Evolutionary conservation across 306 rosid genomes (phyloP).

Genomic region (Fragaria nilgerrensis): DNA sequence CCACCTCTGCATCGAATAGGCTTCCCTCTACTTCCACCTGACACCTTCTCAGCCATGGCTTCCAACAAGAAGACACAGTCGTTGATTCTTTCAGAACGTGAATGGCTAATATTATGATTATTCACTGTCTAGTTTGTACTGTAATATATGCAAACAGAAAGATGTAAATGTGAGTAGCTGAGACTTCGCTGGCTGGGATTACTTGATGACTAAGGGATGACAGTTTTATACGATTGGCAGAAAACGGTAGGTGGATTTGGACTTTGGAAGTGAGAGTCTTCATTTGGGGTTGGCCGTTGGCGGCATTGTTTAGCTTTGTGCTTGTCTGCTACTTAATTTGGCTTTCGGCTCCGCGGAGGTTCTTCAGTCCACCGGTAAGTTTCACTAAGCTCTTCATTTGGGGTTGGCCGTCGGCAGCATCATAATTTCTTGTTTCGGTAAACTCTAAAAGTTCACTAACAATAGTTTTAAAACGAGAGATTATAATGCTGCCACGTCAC

Average conservation of each 20-base stretch:
- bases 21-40: conserved; percentile 37
- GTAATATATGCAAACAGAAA: not conserved
- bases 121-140: not conserved
- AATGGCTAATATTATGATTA: not conserved
- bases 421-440: no score
- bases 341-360: no score
- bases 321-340: no score
- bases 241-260: not conserved
- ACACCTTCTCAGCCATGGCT: conserved; percentile 44
- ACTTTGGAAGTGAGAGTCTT: not conserved
- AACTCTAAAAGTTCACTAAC: no score
- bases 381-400: no score
- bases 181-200: not conserved
- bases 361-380: no score
- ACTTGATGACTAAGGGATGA: not conserved
- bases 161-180: not conserved
- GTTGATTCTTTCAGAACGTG: not conserved
- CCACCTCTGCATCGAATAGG: conserved; percentile 77
- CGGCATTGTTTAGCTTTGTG: not conserved
- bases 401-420: no score
- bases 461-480: no score
- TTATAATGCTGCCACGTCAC: no score
- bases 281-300: not conserved
- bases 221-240: not conserved
- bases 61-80: not conserved